A percentile compares a stretch with the other conserved stretches of the same genome.
phyloP scores from a whole-genome alignment of 139 green algal species.

The Limnomonas spitsbergensis region DNA sequence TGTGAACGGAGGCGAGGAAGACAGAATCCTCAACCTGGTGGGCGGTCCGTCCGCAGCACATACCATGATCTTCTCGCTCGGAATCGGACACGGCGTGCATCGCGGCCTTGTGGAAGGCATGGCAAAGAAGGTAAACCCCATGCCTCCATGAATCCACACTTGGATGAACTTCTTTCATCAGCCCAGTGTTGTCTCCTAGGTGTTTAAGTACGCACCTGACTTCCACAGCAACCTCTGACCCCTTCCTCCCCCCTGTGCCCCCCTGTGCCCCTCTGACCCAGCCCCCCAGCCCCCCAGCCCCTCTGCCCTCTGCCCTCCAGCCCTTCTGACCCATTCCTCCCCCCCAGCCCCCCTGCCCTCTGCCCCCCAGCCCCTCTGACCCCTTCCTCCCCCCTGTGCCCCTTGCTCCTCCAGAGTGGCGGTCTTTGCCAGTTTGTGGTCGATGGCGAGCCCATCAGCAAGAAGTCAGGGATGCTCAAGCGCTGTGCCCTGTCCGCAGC shows the following conservation, averaged over 20 bases:
- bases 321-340: too few species aligned
- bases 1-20: conserved; percentile 24
- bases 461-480: conserved; percentile 35
- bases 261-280: too few species aligned
- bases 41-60: not conserved
- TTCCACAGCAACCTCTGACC: too few species aligned
- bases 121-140: conserved; percentile 10
- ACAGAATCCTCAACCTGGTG: conserved; percentile 9
- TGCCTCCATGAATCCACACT: too few species aligned
- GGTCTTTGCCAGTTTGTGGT: conserved; percentile 33
- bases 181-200: too few species aligned
- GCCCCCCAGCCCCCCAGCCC: too few species aligned
- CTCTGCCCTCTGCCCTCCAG: too few species aligned
- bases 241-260: too few species aligned
- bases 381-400: not conserved
- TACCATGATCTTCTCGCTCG: conserved; percentile 27
- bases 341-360: too few species aligned
- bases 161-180: too few species aligned
- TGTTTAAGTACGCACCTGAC: too few species aligned
- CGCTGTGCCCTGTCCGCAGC: conserved; percentile 1
- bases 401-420: not conserved
- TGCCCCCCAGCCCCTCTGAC: too few species aligned
- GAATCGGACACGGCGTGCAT: conserved; percentile 43
- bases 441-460: conserved; percentile 28
- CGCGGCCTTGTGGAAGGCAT: conserved; percentile 38